phyloP scores from a whole-genome alignment of 1,284 basidiomycete species.

The Afroboletus lepidellus region DNA sequence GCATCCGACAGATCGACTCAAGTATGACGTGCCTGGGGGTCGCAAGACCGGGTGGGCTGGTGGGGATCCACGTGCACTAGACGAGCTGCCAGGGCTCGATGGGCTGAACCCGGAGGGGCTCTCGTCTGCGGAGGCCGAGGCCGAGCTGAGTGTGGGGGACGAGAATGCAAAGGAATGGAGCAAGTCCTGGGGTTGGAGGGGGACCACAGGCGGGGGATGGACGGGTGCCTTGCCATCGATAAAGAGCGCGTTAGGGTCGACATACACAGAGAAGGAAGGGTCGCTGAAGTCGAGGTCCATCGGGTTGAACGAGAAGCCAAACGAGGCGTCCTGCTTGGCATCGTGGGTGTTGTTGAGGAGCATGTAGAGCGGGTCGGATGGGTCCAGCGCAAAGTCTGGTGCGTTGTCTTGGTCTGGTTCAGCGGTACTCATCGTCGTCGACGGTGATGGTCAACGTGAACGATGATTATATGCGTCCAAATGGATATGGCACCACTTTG shows the following conservation, averaged over 20 bases:
- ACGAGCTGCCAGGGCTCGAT: slow-evolving; percentile 23
- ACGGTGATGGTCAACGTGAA: background rate
- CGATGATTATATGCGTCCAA: background rate
- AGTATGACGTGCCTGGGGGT: slow-evolving; percentile 15
- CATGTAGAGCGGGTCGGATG: slow-evolving; percentile 54
- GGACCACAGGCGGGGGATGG: slow-evolving; percentile 4
- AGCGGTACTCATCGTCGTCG: slow-evolving; percentile 19
- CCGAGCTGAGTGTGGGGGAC: slow-evolving; percentile 28
- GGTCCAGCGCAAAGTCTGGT: slow-evolving; percentile 37
- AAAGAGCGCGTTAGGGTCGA: slow-evolving; percentile 66
- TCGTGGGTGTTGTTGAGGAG: slow-evolving; percentile 45
- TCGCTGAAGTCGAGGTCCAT: slow-evolving; percentile 52
- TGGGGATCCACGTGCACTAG: slow-evolving; percentile 23
- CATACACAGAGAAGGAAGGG: slow-evolving; percentile 43
- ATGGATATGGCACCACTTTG: slow-evolving; percentile 25
- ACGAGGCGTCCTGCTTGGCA: slow-evolving; percentile 44
- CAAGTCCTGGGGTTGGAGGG: slow-evolving; percentile 30
- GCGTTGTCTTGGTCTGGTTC: slow-evolving; percentile 11
- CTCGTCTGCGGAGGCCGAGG: slow-evolving; percentile 32
- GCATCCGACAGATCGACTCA: background rate
- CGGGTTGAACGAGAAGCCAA: slow-evolving; percentile 38
- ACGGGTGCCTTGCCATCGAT: slow-evolving; percentile 27
- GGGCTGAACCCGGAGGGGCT: slow-evolving; percentile 19
- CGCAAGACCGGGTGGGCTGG: slow-evolving; percentile 1
- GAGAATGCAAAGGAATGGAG: slow-evolving; percentile 43